These are phyloP conservation scores for Curvularia sp. DNA, from an alignment of 2,329 filamentous ascomycete species.

Conservation along the genomic window DNA sequence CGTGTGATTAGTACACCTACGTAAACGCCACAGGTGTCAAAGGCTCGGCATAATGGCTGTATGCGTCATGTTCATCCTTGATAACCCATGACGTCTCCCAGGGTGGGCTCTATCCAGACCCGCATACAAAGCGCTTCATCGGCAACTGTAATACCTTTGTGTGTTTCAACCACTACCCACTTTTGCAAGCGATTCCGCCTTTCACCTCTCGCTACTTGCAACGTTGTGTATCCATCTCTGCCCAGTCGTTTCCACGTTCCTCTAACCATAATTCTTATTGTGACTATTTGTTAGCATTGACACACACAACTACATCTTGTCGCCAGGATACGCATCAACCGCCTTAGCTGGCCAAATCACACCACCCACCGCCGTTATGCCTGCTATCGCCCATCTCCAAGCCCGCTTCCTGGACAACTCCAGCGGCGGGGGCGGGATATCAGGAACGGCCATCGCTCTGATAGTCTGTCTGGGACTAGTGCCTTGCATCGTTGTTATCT, in stretches of 20 bases:
- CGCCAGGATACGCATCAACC: background rate
- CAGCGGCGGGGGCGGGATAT: conserved; percentile 19
- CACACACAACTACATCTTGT: conserved; percentile 1
- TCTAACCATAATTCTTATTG: background rate
- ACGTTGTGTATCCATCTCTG: conserved; percentile 1
- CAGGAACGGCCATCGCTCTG: conserved; percentile 31
- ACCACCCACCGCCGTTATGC: conserved; percentile 21
- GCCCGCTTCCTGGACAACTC: conserved; percentile 23
- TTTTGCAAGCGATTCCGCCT: conserved; percentile 4
- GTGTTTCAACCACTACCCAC: conserved; percentile 20
- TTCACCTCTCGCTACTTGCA: conserved; percentile 9
- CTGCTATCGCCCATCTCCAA: conserved; percentile 25
- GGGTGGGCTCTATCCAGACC: conserved; percentile 17
- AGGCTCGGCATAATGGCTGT: conserved; percentile 18
- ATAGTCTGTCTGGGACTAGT: conserved; percentile 37
- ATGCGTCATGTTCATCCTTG: conserved; percentile 26
- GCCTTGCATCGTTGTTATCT: conserved; percentile 34
- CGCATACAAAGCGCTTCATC: conserved; percentile 36
- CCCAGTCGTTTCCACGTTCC: conserved; percentile 9
- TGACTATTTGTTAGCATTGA: conserved; percentile 10
- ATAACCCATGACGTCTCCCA: conserved; percentile 28
- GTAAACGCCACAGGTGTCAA: conserved; percentile 27
- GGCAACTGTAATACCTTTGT: conserved; percentile 21
- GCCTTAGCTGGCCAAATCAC: background rate
- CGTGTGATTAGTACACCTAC: conserved; percentile 19